These are phyloP conservation scores for Claviceps paspali DNA, from an alignment of 2,329 filamentous ascomycete species.

Conservation along the genomic window DNA sequence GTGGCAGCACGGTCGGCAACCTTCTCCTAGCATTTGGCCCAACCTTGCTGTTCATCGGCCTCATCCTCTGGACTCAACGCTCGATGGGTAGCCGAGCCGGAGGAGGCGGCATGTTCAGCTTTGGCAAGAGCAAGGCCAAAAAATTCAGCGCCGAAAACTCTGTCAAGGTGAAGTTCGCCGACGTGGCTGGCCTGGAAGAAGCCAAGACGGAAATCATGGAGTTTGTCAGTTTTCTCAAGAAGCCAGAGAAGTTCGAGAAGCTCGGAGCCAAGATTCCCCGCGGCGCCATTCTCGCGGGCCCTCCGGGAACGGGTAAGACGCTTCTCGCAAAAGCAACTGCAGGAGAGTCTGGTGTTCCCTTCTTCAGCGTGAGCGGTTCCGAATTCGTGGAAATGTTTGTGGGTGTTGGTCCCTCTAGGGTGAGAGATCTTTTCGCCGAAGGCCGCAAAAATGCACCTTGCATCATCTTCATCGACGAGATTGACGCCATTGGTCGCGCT, in stretches of 20 bases:
- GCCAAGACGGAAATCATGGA: slow-evolving; percentile 98
- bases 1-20: slow-evolving; percentile 59
- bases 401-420: slow-evolving; percentile 89
- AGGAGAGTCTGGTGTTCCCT: slow-evolving; percentile 90
- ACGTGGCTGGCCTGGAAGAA: slow-evolving; percentile 96
- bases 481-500: slow-evolving; percentile 90
- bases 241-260: slow-evolving; percentile 81
- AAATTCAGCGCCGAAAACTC: slow-evolving; percentile 95
- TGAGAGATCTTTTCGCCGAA: slow-evolving; percentile 86
- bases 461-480: slow-evolving; percentile 99
- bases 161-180: slow-evolving; percentile 90
- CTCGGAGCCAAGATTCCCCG: slow-evolving; percentile 95
- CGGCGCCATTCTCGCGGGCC: slow-evolving; percentile 91
- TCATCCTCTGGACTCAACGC: slow-evolving; percentile 64
- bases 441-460: slow-evolving; percentile 93
- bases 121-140: slow-evolving; percentile 90
- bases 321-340: slow-evolving; percentile 93
- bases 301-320: slow-evolving; percentile 96
- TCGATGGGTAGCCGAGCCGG: slow-evolving; percentile 53
- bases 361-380: slow-evolving; percentile 96
- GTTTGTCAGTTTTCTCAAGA: slow-evolving; percentile 93
- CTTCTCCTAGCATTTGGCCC: slow-evolving; percentile 69
- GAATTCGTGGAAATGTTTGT: slow-evolving; percentile 99
- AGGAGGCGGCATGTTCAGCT: slow-evolving; percentile 77
- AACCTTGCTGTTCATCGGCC: slow-evolving; percentile 70